phyloP scores from a whole-genome alignment of 2,329 filamentous ascomycete genomes.

The Apiospora pterosperma region DNA sequence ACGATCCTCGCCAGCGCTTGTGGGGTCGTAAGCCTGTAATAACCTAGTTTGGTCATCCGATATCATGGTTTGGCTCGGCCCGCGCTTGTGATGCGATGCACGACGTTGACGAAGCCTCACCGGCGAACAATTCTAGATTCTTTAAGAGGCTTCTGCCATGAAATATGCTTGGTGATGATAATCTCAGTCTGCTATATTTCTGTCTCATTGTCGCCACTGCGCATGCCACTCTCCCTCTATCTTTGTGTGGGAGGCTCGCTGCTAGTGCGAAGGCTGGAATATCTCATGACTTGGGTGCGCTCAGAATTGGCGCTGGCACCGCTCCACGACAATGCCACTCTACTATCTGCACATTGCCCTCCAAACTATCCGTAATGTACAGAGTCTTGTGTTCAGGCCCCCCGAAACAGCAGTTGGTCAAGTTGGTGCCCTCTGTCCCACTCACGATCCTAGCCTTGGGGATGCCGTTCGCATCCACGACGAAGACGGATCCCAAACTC shows the following conservation, averaged over 20 bases:
- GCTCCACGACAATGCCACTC: conserved; percentile 30
- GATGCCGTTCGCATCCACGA: conserved; percentile 32
- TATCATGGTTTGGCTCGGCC: neutral
- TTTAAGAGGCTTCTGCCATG: neutral
- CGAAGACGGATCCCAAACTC: conserved; percentile 32
- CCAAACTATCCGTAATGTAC: conserved; percentile 37
- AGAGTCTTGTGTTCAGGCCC: conserved; percentile 32
- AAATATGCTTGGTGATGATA: neutral
- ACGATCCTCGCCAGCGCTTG: neutral
- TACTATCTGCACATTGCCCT: conserved; percentile 31
- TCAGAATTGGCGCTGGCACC: neutral
- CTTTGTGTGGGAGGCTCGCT: too few relatives aligned
- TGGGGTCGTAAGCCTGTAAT: neutral
- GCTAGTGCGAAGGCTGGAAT: too few relatives aligned
- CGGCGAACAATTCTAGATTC: neutral
- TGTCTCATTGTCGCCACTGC: neutral
- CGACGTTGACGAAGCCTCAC: neutral
- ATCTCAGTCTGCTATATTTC: neutral
- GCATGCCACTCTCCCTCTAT: neutral
- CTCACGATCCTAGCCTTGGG: conserved; percentile 34
- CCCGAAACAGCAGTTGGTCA: conserved; percentile 40
- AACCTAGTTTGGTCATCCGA: neutral
- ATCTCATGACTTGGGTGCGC: neutral
- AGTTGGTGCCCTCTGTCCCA: conserved; percentile 27
- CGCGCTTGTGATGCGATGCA: neutral